These are phyloP conservation scores for Phytophthora melonis DNA, from an alignment of 352 stramenopile genomes.

Conservation along the genomic window DNA sequence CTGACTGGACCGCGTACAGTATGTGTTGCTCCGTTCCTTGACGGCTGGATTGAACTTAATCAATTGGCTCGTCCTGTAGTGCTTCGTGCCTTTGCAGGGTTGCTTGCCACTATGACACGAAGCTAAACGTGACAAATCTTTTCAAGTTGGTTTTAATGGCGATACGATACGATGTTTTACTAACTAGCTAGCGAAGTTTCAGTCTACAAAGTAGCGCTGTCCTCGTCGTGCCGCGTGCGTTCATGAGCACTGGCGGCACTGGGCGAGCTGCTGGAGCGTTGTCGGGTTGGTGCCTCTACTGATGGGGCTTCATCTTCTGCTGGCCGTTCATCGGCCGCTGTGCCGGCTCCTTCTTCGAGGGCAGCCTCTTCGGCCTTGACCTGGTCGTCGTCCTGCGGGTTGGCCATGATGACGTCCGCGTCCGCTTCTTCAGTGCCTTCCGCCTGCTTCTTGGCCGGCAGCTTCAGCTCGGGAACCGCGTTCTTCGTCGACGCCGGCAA, in stretches of 20 bases:
- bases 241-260: constrained; percentile 25
- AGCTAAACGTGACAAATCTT: too few species aligned
- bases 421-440: constrained; percentile 2
- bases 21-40: too few species aligned
- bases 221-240: constrained; percentile 23
- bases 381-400: constrained; percentile 42
- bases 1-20: too few species aligned
- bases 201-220: constrained; percentile 39
- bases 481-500: constrained; percentile 1
- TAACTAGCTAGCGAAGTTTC: constrained; percentile 10
- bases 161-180: constrained; percentile 31
- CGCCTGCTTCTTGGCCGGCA: constrained; percentile 12
- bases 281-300: constrained; percentile 10
- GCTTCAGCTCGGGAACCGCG: constrained; percentile 18
- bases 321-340: background rate
- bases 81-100: too few species aligned
- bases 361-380: constrained; percentile 17
- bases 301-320: constrained; percentile 2
- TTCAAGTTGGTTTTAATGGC: background rate
- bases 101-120: too few species aligned
- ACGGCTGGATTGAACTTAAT: too few species aligned
- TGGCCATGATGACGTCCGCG: constrained; percentile 37
- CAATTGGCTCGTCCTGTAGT: too few species aligned
- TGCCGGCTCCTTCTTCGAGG: constrained; percentile 16
- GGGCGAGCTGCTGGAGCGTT: constrained; percentile 39